A percentile compares a stretch with the other conserved stretches of the same genome.
Evolutionary conservation across 352 stramenopile species (phyloP).

Genomic region (Phytophthora ramorum): DNA sequence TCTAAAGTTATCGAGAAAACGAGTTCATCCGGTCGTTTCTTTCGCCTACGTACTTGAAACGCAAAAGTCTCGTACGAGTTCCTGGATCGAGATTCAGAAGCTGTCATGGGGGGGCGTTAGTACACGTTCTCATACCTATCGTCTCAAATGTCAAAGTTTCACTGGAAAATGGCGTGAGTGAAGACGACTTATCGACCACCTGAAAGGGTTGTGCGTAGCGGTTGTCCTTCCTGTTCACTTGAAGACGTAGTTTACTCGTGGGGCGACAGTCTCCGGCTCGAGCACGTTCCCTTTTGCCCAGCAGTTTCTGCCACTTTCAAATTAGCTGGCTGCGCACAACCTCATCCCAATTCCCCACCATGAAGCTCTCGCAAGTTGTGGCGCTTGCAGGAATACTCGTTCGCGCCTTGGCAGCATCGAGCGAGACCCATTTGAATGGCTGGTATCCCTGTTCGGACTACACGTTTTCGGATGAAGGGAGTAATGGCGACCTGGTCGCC

Average conservation of each 20-base stretch:
- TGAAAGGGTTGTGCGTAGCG: neutral
- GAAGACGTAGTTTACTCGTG: neutral
- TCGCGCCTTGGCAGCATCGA: neutral
- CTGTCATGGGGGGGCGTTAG: neutral
- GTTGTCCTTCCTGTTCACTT: neutral
- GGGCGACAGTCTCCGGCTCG: no score
- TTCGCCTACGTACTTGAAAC: slow-evolving; percentile 3
- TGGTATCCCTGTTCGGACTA: slow-evolving; percentile 34
- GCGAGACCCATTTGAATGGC: slow-evolving; percentile 19
- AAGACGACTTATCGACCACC: neutral
- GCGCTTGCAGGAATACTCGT: neutral
- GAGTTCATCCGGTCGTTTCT: no score
- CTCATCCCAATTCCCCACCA: neutral
- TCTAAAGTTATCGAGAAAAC: neutral
- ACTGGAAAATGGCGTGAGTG: neutral
- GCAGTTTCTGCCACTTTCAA: slow-evolving; percentile 12
- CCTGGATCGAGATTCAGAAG: neutral
- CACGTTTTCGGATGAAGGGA: slow-evolving; percentile 34
- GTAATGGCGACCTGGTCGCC: neutral
- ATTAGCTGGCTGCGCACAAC: neutral
- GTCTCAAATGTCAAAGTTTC: neutral
- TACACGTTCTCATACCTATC: no score
- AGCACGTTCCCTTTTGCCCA: neutral
- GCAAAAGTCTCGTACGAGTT: neutral
- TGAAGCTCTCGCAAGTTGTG: slow-evolving; percentile 9